These are phyloP conservation scores for Solanum etuberosum DNA, from an alignment of 257 asterid genomes.

Conservation along the genomic window DNA sequence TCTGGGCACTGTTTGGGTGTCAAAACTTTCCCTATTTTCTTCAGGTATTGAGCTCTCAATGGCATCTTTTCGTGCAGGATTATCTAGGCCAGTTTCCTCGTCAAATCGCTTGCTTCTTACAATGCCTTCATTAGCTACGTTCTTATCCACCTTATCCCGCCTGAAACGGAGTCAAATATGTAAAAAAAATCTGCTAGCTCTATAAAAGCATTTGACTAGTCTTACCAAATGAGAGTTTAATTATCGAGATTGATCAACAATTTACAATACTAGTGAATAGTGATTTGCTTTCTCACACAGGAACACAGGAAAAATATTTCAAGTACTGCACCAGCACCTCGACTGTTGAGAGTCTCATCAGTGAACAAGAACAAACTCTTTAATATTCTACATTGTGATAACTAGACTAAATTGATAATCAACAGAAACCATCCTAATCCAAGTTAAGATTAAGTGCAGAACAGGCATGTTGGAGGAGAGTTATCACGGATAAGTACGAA, in stretches of 20 bases:
- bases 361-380: background rate
- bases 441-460: background rate
- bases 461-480: background rate
- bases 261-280: background rate
- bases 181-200: background rate
- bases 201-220: background rate
- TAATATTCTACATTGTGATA: background rate
- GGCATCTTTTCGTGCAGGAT: constrained; percentile 8
- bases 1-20: background rate
- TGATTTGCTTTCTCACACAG: background rate
- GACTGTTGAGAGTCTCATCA: background rate
- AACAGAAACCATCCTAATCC: background rate
- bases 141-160: constrained; percentile 34
- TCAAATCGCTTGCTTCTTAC: constrained; percentile 36
- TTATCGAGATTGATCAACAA: background rate
- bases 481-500: background rate
- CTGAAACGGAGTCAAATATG: constrained; percentile 16
- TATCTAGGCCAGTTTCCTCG: constrained; percentile 32
- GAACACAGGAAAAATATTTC: background rate
- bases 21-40: constrained; percentile 6
- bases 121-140: constrained; percentile 26
- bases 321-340: background rate
- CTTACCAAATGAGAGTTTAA: background rate
- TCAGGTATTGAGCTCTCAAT: constrained; percentile 9
- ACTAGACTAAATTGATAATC: background rate